Evolutionary conservation across 2,329 filamentous ascomycete genomes (phyloP).

Genomic region (Hypoxylon sp.): DNA sequence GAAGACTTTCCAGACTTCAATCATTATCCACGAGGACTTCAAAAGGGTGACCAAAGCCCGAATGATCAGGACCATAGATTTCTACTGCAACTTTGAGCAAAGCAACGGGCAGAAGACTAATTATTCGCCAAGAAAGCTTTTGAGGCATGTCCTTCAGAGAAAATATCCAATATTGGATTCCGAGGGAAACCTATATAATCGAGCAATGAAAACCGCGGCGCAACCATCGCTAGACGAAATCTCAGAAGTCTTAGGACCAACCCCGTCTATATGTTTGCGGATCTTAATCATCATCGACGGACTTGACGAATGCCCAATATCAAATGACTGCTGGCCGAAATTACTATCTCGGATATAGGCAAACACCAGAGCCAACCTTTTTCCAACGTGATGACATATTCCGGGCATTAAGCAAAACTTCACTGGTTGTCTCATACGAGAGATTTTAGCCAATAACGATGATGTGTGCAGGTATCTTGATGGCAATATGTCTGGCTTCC

Average conservation of each 20-base stretch:
- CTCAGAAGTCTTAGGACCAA: slow-evolving; percentile 33
- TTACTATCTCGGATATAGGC: too few relatives aligned
- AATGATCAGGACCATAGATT: slow-evolving; percentile 59
- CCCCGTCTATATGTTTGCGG: slow-evolving; percentile 40
- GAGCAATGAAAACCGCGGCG: slow-evolving; percentile 47
- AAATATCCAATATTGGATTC: slow-evolving; percentile 31
- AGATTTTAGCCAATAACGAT: too few relatives aligned
- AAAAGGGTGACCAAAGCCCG: slow-evolving; percentile 42
- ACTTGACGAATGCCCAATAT: slow-evolving; percentile 46
- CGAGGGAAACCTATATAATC: slow-evolving; percentile 52
- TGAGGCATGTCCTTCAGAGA: slow-evolving; percentile 57
- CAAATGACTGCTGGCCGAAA: neutral
- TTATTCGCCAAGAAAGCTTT: slow-evolving; percentile 54
- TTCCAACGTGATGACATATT: too few relatives aligned
- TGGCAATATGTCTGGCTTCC: too few relatives aligned
- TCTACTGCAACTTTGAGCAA: slow-evolving; percentile 63
- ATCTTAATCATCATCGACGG: slow-evolving; percentile 49
- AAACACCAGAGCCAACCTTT: too few relatives aligned
- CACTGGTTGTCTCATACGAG: too few relatives aligned
- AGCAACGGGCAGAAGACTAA: slow-evolving; percentile 57
- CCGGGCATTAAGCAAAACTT: too few relatives aligned
- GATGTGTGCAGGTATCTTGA: too few relatives aligned
- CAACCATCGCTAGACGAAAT: slow-evolving; percentile 52
- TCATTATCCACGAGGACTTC: slow-evolving; percentile 60
- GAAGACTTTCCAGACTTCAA: slow-evolving; percentile 63